Base-by-base conservation (phyloP, 2,329 filamentous ascomycete species). In the Onygenales sp. region DNA sequence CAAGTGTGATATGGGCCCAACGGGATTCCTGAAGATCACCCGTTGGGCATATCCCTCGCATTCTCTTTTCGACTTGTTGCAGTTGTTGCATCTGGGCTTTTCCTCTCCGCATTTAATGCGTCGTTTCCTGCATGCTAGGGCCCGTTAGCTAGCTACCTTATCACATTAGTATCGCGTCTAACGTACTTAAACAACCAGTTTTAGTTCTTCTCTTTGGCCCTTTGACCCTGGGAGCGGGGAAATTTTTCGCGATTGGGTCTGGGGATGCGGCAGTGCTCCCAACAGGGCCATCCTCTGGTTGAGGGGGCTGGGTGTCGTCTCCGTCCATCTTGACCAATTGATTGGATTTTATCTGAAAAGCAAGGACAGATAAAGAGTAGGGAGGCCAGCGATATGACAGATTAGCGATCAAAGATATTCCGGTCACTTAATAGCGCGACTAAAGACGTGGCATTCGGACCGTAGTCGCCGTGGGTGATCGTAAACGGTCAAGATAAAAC, bases 71-170 rank as follows among this genome's bases (percentile, higher is more conserved):
- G 72, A 74, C 56, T 74, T 75, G 58, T 71, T 65, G 59, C 72
- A 75, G 58, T 75, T 73, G 55, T 67, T 70, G 63, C 72, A 75
- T 44, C 68, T 68, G 11, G 72, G 72, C 54, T 74, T 74, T 63
- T 89, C 88, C 69, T 97, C 93, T 57, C 93, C 93, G 69, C 93
- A 98, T 72, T 97, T 98, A 71, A 98, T 97, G 58, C 93, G 87
- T 51, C 93, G 85, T 72, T 88, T 92, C 58, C 93, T 86, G 72
- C 93, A 98, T 54, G 93, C 87, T 91, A 59, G 53, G 48, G 36
- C 57, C 51, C 59, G 54, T 54, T 36, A 14, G 51, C 56, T n/a
- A 58, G 52, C 31, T 17, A 45, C 35, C 7, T 10, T 14, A 14
- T n/a, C 13, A 46, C 13, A 44, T 36, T 31, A 33, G 8, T 42